These are phyloP conservation scores for Emmonsiellopsis sp. DNA, from an alignment of 2,329 filamentous ascomycete species.

Conservation along the genomic window DNA sequence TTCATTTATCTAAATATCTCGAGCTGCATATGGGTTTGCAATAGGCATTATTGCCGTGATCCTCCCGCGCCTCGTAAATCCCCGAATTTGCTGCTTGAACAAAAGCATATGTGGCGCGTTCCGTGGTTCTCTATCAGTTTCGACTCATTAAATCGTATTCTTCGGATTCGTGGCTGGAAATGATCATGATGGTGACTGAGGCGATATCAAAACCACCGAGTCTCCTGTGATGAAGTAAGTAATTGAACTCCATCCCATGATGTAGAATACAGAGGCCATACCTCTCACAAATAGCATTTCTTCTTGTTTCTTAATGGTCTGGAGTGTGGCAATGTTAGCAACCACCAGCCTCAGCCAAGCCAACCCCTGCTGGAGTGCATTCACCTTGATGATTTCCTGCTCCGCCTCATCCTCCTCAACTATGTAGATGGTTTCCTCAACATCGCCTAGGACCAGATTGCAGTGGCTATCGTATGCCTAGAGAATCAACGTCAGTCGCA, in stretches of 20 bases:
- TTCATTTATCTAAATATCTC: no score
- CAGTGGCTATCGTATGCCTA: slow-evolving; percentile 98
- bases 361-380: background rate
- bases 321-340: slow-evolving; percentile 14
- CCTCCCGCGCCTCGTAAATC: no score
- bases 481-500: slow-evolving; percentile 5
- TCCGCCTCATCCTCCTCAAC: slow-evolving; percentile 80
- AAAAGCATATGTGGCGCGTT: background rate
- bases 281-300: slow-evolving; percentile 99
- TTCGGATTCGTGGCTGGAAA: background rate
- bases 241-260: slow-evolving; percentile 15
- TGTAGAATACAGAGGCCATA: slow-evolving; percentile 32
- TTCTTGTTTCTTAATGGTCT: slow-evolving; percentile 93
- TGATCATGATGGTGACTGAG: slow-evolving; percentile 35
- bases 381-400: slow-evolving; percentile 63
- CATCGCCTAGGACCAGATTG: slow-evolving; percentile 90
- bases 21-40: no score
- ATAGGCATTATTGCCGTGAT: no score
- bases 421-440: slow-evolving; percentile 93
- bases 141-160: background rate
- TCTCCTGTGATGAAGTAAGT: slow-evolving; percentile 45
- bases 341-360: background rate
- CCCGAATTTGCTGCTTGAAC: background rate
- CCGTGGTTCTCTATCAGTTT: background rate
- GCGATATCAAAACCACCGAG: slow-evolving; percentile 64